Base-by-base conservation (phyloP, 2,329 filamentous ascomycete species). In the Trichothecium roseum region DNA sequence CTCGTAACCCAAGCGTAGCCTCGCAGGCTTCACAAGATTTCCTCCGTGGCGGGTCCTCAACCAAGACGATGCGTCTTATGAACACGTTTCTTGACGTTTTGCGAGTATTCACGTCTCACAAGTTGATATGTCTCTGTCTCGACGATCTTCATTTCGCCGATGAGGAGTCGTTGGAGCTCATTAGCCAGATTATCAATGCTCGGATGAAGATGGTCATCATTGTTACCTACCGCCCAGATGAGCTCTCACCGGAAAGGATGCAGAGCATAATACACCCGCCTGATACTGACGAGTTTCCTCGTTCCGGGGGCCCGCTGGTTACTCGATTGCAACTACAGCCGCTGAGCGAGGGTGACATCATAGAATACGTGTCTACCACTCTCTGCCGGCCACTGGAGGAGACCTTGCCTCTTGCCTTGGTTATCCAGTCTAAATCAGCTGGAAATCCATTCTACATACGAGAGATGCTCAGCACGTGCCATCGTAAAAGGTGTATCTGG, bases 91-190 rank as follows among this genome's bases (percentile, higher is more conserved):
- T 94, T 31, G 88, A 95, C 45, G 81, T 94, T 8, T 58, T 95
- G 34, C 75, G 84, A 35, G 74, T 93, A 29, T 78, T 96, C 37
- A 82, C 85, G 0, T 69, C 79, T 15, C 79, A 88, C 53, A 91
- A 88, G 48, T 78, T 94, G 48, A 87, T 94, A 36, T 93, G 85
- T 50, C 79, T 94, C 46, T 87, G 80, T 47, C 61, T 95, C 18
- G 89, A 95, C 50, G 89, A 95, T 55, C 62, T 95, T 22, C 87
- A 95, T 48, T 91, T 86, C 55, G 86, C 87, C 6, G 89, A 95
- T 51, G 75, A 82, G 18, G 89, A 95, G 55, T 91, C 83, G 12
- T 62, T 91, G 32, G 85, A 94, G 39, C 65, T 95, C 35, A 80
- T 95, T 28, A 73, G 80, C 13, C 81, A 87, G 48, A 86, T 95